These are phyloP conservation scores for Tetragonia tetragonoides DNA, from an alignment of 148 eudicot genomes.

Conservation along the genomic window DNA sequence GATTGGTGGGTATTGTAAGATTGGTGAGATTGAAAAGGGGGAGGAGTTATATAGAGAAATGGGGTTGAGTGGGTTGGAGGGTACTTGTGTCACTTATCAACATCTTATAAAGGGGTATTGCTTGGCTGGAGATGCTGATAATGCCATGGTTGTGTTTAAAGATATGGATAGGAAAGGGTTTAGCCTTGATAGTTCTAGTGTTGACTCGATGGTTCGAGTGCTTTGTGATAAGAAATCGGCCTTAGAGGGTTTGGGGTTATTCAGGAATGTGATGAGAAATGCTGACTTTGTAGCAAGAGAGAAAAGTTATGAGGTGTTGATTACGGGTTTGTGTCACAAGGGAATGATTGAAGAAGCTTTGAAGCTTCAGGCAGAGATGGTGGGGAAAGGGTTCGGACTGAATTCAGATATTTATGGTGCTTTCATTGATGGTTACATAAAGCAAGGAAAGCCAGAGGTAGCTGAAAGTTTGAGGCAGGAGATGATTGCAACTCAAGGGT, in stretches of 20 bases:
- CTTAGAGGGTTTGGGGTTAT: constrained; percentile 47
- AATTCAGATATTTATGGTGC: constrained; percentile 43
- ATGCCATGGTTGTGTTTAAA: constrained; percentile 49
- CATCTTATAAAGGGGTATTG: constrained; percentile 78
- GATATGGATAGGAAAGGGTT: constrained; percentile 64
- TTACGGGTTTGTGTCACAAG: constrained; percentile 56
- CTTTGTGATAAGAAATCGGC: constrained; percentile 43
- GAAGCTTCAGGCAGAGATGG: constrained; percentile 76
- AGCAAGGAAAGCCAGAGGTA: constrained; percentile 51
- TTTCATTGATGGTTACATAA: constrained; percentile 58
- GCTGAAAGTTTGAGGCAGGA: constrained; percentile 56
- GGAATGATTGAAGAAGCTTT: constrained; percentile 64
- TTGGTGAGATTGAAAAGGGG: constrained; percentile 49
- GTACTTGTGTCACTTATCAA: constrained; percentile 56
- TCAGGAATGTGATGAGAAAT: constrained; percentile 35
- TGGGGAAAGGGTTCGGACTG: constrained; percentile 63
- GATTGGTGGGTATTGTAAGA: constrained; percentile 70
- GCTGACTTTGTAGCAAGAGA: constrained; percentile 38
- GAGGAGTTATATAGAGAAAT: constrained; percentile 64
- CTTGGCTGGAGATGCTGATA: constrained; percentile 52
- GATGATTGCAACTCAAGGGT: constrained; percentile 27
- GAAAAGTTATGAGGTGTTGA: constrained; percentile 51
- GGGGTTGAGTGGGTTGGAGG: constrained; percentile 49
- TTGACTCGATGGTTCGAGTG: constrained; percentile 47
- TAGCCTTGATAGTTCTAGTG: constrained; percentile 38